A percentile compares a stretch with the other conserved stretches of the same genome.
These are phyloP conservation scores for Nothopassalora personata DNA, from an alignment of 2,329 filamentous ascomycete genomes.

Conservation along the genomic window DNA sequence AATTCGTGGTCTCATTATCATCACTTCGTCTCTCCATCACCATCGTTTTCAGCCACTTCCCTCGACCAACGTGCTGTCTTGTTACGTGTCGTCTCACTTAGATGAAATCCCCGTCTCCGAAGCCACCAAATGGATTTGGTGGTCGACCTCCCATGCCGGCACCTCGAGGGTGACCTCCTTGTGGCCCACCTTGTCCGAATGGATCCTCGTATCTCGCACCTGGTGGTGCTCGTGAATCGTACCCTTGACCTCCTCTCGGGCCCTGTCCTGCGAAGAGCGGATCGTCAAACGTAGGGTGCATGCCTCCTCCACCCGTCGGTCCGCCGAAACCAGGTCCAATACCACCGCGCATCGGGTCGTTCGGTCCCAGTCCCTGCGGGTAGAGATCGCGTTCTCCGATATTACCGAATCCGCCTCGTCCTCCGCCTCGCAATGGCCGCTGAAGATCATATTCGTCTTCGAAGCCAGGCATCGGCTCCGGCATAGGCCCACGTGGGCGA, in stretches of 20 bases:
- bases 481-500: slow-evolving; percentile 57
- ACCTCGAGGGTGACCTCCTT: slow-evolving; percentile 42
- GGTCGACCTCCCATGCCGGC: slow-evolving; percentile 45
- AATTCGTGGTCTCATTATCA: not conserved
- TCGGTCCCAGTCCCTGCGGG: slow-evolving; percentile 75
- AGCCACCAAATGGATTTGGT: slow-evolving; percentile 56
- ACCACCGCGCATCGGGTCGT: slow-evolving; percentile 70
- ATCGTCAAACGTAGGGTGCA: slow-evolving; percentile 95
- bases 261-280: slow-evolving; percentile 64
- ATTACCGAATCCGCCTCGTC: slow-evolving; percentile 36
- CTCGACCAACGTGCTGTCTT: not conserved
- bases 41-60: not conserved
- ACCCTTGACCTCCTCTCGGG: slow-evolving; percentile 42
- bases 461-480: slow-evolving; percentile 75
- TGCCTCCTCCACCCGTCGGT: slow-evolving; percentile 61
- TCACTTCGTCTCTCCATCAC: not conserved
- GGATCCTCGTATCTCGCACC: slow-evolving; percentile 93
- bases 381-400: slow-evolving; percentile 86
- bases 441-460: slow-evolving; percentile 89
- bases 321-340: slow-evolving; percentile 52
- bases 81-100: slow-evolving; percentile 18
- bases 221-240: slow-evolving; percentile 71
- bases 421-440: slow-evolving; percentile 53
- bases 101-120: slow-evolving; percentile 56
- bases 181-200: slow-evolving; percentile 59